These are phyloP conservation scores for Chaetomium tenue DNA, from an alignment of 495 filamentous ascomycete genomes.

Conservation along the genomic window DNA sequence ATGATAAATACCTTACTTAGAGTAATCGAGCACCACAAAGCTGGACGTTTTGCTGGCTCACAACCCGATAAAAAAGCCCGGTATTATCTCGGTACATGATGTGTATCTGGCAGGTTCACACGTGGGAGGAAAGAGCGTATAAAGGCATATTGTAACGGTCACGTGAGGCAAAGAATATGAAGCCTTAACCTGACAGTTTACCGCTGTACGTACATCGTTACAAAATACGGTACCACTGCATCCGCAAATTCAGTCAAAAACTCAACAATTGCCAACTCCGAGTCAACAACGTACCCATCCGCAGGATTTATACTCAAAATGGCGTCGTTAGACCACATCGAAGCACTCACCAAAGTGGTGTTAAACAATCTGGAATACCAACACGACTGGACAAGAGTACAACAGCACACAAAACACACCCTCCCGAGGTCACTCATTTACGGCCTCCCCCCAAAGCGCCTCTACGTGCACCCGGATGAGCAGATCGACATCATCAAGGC, in stretches of 20 bases:
- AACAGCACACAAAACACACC: constrained; percentile 52
- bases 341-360: constrained; percentile 62
- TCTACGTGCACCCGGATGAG: constrained; percentile 93
- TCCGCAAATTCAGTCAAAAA: background rate
- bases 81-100: no score
- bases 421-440: constrained; percentile 69
- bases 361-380: constrained; percentile 81
- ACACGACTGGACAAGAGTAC: constrained; percentile 77
- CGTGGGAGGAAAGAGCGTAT: no score
- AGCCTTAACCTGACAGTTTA: no score
- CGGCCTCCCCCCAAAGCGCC: constrained; percentile 78
- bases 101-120: no score
- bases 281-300: background rate
- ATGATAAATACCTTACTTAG: no score
- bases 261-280: background rate
- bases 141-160: no score
- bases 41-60: no score
- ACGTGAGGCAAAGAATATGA: no score
- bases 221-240: background rate
- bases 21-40: no score
- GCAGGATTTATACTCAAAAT: constrained; percentile 22
- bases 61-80: no score
- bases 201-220: no score
- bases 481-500: constrained; percentile 73
- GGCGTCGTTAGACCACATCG: constrained; percentile 27